Percentiles rank a stretch among this genome's conserved stretches.
Evolutionary conservation across 139 green algal species (phyloP).

Genomic region (Diplosphaera chodatii): DNA sequence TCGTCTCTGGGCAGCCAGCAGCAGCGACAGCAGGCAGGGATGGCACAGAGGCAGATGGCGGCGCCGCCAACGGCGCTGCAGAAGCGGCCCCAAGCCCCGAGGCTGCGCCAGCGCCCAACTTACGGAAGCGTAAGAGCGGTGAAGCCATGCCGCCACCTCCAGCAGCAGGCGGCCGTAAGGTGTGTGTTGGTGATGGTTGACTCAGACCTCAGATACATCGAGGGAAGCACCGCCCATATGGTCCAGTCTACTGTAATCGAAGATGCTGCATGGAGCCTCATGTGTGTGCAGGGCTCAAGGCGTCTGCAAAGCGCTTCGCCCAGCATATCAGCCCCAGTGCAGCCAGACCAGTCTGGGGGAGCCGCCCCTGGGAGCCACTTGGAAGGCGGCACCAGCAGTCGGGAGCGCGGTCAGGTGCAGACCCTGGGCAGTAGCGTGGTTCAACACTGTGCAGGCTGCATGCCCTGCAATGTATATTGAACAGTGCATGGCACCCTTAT

Average conservation of each 20-base stretch:
- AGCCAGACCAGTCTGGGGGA: neutral
- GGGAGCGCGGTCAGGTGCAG: neutral
- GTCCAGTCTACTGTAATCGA: no score
- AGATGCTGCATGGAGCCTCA: neutral
- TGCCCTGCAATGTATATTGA: no score
- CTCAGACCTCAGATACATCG: no score
- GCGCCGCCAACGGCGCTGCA: no score
- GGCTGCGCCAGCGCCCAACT: neutral
- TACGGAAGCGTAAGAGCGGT: neutral
- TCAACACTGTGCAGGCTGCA: no score
- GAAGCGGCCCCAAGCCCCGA: no score
- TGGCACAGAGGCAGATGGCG: no score
- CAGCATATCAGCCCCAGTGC: neutral
- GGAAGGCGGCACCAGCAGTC: neutral
- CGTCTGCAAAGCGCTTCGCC: neutral
- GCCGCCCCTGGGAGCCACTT: neutral
- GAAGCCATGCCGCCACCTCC: neutral
- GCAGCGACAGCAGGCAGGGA: no score
- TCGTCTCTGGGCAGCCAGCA: neutral
- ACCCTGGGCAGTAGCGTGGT: neutral
- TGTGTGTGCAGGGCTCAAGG: neutral
- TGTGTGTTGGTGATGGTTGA: no score
- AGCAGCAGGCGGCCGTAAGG: neutral
- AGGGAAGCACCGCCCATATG: no score
- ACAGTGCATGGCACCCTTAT: no score